A percentile compares a stretch with the other conserved stretches of the same genome.
Conservation (phyloP, 768 basidiomycete species). For the Xerocomus potaroensis region DNA sequence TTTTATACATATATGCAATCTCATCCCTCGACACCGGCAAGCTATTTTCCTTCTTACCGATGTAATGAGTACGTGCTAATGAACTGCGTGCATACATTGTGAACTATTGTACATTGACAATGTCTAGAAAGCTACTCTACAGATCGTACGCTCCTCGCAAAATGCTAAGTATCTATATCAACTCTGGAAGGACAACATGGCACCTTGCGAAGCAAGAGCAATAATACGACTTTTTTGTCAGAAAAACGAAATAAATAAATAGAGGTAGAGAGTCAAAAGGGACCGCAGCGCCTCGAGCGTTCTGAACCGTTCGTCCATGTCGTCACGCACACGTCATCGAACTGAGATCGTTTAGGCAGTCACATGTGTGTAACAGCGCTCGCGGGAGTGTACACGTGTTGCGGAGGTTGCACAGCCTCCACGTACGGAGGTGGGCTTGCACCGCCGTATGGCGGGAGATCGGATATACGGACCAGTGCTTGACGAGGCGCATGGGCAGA, state of each 20-base stretch:
- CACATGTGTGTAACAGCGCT: too few relatives aligned
- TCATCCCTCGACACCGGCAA: neutral
- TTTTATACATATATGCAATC: conserved; percentile 6
- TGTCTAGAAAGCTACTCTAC: neutral
- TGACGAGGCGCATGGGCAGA: neutral
- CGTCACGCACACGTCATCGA: too few relatives aligned
- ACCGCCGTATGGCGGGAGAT: conserved; percentile 11
- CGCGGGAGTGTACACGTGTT: neutral
- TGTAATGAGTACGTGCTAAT: conserved; percentile 7
- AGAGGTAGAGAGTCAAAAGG: too few relatives aligned
- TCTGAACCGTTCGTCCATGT: too few relatives aligned
- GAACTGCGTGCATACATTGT: neutral
- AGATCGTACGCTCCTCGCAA: too few relatives aligned
- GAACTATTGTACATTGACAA: neutral
- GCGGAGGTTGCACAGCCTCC: neutral
- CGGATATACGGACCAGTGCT: neutral
- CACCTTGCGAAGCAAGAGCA: too few relatives aligned
- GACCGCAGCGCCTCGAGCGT: too few relatives aligned
- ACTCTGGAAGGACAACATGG: too few relatives aligned
- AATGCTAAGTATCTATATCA: too few relatives aligned
- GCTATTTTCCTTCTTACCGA: neutral
- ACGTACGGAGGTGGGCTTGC: conserved; percentile 8
- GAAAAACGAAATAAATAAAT: too few relatives aligned
- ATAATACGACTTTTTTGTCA: too few relatives aligned
- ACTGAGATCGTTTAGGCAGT: too few relatives aligned